phyloP scores from a whole-genome alignment of 306 rosid genomes.

The Pterocarpus santalinus region DNA sequence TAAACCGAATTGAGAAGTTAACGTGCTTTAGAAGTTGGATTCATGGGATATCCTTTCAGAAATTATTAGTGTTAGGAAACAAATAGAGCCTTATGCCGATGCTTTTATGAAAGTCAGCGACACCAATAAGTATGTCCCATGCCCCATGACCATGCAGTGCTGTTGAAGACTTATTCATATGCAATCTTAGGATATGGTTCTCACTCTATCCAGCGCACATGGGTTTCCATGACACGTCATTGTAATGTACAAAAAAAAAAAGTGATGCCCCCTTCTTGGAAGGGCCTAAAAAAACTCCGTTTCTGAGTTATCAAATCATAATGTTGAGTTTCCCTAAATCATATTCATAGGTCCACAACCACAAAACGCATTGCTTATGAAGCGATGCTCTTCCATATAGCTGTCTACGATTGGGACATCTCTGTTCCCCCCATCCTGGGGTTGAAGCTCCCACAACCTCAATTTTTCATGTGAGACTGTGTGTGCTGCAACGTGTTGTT shows the following conservation, averaged over 20 bases:
- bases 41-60: background rate
- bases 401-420: constrained; percentile 15
- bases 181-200: constrained; percentile 14
- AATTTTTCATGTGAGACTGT: background rate
- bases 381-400: background rate
- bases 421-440: background rate
- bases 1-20: constrained; percentile 9
- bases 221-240: background rate
- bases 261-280: background rate
- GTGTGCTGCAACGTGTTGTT: background rate
- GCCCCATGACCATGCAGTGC: constrained; percentile 33
- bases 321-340: background rate
- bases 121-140: constrained; percentile 29
- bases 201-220: constrained; percentile 9
- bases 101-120: constrained; percentile 45
- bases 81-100: background rate
- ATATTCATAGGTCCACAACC: constrained; percentile 6
- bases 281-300: background rate
- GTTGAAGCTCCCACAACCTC: background rate
- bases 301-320: too few species aligned
- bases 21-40: constrained; percentile 31
- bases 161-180: background rate
- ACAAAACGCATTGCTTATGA: constrained; percentile 10
- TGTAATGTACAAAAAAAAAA: background rate
- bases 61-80: constrained; percentile 33